Evolutionary conservation across 225 moss, liverwort and hornwort genomes (phyloP).

Genomic region (Asterella californica): DNA sequence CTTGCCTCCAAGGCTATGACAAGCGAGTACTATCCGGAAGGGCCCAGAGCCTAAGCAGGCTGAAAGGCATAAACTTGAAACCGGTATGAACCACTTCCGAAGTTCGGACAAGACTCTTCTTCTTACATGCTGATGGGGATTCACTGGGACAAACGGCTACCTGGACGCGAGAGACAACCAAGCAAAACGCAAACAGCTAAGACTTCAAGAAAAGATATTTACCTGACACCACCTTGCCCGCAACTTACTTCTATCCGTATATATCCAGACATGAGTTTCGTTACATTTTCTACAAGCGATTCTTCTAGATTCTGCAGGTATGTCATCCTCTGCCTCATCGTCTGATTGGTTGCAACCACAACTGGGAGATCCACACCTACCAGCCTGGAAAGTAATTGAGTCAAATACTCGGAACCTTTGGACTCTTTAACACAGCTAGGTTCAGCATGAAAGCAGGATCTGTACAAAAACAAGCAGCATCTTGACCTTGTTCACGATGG

Average conservation of each 20-base stretch:
- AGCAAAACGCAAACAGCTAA: neutral
- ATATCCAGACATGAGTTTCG: conserved; percentile 77
- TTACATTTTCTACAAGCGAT: conserved; percentile 89
- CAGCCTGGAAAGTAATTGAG: conserved; percentile 46
- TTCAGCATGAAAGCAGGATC: neutral
- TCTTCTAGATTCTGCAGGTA: conserved; percentile 78
- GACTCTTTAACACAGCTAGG: neutral
- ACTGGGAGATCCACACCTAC: conserved; percentile 77
- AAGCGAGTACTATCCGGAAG: neutral
- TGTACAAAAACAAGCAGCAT: neutral
- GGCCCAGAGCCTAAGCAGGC: neutral
- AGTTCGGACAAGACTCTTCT: neutral
- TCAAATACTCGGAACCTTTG: neutral
- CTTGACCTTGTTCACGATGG: neutral
- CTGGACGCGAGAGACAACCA: neutral
- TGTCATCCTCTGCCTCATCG: conserved; percentile 76
- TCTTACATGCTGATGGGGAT: neutral
- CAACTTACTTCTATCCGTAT: conserved; percentile 75
- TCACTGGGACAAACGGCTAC: neutral
- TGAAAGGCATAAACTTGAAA: neutral
- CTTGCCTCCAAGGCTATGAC: neutral
- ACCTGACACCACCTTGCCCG: conserved; percentile 98
- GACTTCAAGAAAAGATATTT: neutral
- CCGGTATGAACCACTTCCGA: neutral
- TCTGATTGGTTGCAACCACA: conserved; percentile 90